Evolutionary conservation across 306 rosid genomes (phyloP).

Genomic region (Cucumis cinereus): DNA sequence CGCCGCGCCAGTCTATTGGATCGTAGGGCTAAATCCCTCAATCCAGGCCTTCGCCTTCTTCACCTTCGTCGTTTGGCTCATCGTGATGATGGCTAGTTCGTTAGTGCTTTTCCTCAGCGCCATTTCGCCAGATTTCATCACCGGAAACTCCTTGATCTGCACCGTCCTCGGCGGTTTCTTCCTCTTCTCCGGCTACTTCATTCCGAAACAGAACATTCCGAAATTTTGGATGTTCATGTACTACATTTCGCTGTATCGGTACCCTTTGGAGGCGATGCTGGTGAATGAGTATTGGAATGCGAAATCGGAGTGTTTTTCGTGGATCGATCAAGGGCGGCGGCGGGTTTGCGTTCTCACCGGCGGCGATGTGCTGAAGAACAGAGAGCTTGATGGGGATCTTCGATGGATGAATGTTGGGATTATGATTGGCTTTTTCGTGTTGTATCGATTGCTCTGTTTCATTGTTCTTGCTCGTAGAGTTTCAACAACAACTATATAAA

Average conservation of each 20-base stretch:
- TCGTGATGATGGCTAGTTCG: constrained; percentile 83
- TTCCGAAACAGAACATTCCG: constrained; percentile 76
- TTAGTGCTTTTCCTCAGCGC: constrained; percentile 73
- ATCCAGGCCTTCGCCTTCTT: constrained; percentile 51
- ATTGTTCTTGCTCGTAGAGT: constrained; percentile 56
- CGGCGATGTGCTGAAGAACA: constrained; percentile 56
- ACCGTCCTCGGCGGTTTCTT: constrained; percentile 83
- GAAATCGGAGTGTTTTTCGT: constrained; percentile 26
- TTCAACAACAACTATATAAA: constrained; percentile 37
- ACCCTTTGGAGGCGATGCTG: constrained; percentile 70
- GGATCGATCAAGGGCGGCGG: constrained; percentile 3
- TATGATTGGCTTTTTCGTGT: constrained; percentile 59
- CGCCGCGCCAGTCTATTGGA: constrained; percentile 63
- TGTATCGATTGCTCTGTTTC: constrained; percentile 79
- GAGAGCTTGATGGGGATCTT: constrained; percentile 60
- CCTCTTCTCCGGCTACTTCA: constrained; percentile 89
- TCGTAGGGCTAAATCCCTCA: constrained; percentile 83
- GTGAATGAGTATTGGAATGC: constrained; percentile 71
- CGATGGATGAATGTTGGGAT: constrained; percentile 70
- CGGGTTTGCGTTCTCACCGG: constrained; percentile 36
- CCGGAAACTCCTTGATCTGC: constrained; percentile 77
- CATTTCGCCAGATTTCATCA: constrained; percentile 75
- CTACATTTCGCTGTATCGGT: constrained; percentile 78
- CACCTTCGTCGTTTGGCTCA: constrained; percentile 74
- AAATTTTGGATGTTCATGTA: constrained; percentile 88